Conservation (phyloP, 2,329 filamentous ascomycete species). For the Rutstroemia sp. region DNA sequence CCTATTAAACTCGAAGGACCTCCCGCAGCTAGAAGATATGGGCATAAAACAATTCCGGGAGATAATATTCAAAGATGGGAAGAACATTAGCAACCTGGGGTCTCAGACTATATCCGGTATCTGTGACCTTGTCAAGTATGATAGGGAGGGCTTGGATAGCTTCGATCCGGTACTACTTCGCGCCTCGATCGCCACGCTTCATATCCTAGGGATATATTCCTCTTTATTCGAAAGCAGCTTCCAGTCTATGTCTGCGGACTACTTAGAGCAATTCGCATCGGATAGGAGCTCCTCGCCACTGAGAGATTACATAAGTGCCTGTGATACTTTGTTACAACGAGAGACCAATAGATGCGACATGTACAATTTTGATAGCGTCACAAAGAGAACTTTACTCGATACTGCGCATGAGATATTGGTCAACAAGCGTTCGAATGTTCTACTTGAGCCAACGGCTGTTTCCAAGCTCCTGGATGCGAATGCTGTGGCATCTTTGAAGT, state of each 20-base stretch:
- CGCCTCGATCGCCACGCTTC: constrained; percentile 72
- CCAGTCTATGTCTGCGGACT: constrained; percentile 58
- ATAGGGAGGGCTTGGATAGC: constrained; percentile 51
- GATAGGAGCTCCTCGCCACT: constrained; percentile 55
- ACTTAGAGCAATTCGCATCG: constrained; percentile 63
- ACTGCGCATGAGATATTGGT: constrained; percentile 69
- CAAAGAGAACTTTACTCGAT: constrained; percentile 67
- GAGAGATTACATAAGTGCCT: constrained; percentile 67
- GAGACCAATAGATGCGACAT: constrained; percentile 73
- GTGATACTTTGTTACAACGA: constrained; percentile 58
- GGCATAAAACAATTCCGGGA: constrained; percentile 67
- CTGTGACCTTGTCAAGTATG: constrained; percentile 66
- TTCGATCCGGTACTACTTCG: constrained; percentile 62
- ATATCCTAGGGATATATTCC: constrained; percentile 75
- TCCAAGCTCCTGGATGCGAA: constrained; percentile 65
- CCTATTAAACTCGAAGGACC: constrained; percentile 64
- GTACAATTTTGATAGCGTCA: constrained; percentile 76
- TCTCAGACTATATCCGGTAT: constrained; percentile 48
- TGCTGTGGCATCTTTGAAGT: constrained; percentile 62
- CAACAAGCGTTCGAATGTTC: constrained; percentile 54
- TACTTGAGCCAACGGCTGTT: constrained; percentile 61
- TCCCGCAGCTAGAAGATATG: constrained; percentile 72
- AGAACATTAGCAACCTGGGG: constrained; percentile 31
- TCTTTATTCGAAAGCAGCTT: constrained; percentile 73
- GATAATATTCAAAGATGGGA: constrained; percentile 36